These are phyloP conservation scores for Litsea cubeba DNA, from an alignment of 164 flowering plant species.

Conservation along the genomic window DNA sequence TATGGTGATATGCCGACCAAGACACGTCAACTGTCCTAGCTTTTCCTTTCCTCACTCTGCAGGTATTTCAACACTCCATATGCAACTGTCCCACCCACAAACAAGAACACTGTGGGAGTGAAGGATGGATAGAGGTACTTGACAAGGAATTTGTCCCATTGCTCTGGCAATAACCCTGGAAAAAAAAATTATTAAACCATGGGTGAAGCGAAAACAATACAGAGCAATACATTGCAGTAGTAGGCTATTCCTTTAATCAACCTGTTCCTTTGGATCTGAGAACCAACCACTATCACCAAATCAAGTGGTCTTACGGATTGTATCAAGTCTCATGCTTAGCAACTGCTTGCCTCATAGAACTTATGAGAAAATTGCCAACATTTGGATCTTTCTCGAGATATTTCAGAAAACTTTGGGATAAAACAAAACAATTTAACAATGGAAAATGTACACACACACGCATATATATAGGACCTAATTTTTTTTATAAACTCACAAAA, in stretches of 20 bases:
- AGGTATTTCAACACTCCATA: conserved; percentile 84
- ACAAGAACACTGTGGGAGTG: conserved; percentile 84
- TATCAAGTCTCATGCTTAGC: not conserved
- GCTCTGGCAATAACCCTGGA: conserved; percentile 93
- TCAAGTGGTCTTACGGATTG: not conserved
- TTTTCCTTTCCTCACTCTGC: conserved; percentile 53
- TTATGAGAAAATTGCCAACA: not conserved
- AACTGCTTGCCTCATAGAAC: not conserved
- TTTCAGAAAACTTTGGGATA: not conserved
- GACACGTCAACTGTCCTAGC: conserved; percentile 5
- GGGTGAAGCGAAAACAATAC: conserved; percentile 8
- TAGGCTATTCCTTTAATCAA: not conserved
- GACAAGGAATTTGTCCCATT: conserved; percentile 81
- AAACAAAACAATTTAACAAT: not conserved
- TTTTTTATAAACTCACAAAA: not conserved
- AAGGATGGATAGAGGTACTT: conserved; percentile 88
- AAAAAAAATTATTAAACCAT: not conserved
- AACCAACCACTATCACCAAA: not conserved
- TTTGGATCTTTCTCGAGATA: not conserved
- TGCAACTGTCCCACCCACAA: conserved; percentile 72
- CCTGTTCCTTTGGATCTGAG: not conserved
- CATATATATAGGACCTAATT: not conserved
- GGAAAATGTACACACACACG: not conserved
- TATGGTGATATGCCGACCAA: not conserved
- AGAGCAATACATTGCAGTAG: not conserved